These are phyloP conservation scores for Pichiaceae sp. DNA, from an alignment of 1,139 yeast species.

Conservation along the genomic window DNA sequence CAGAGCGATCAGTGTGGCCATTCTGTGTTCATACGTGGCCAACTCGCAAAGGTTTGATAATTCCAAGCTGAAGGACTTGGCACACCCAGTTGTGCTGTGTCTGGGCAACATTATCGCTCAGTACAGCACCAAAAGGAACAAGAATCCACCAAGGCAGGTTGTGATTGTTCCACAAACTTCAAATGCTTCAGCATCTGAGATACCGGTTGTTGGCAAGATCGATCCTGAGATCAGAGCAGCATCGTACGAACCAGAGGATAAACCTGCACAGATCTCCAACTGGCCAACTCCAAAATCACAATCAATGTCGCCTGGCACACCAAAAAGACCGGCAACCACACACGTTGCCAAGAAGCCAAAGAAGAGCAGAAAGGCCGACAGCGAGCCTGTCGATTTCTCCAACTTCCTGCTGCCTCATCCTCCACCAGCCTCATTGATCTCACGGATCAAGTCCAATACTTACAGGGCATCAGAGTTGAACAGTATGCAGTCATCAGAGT, in stretches of 20 bases:
- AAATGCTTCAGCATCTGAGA: neutral
- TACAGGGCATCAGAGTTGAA: no score
- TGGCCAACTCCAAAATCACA: neutral
- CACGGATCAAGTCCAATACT: slow-evolving; percentile 1
- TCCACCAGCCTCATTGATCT: slow-evolving; percentile 6
- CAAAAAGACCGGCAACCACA: neutral
- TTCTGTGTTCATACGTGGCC: slow-evolving; percentile 1
- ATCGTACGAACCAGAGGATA: neutral
- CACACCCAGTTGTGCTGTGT: slow-evolving; percentile 1
- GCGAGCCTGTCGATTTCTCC: slow-evolving; percentile 7
- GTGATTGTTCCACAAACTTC: neutral
- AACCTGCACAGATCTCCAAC: neutral
- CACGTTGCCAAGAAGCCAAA: slow-evolving; percentile 2
- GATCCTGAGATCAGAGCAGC: neutral
- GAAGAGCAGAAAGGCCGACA: slow-evolving; percentile 1
- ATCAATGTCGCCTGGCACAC: neutral
- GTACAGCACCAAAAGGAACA: neutral
- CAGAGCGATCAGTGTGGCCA: slow-evolving; percentile 3
- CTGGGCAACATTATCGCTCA: neutral
- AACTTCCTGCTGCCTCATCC: slow-evolving; percentile 11
- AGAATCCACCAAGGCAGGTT: neutral
- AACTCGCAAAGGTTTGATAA: neutral
- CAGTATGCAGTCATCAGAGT: neutral
- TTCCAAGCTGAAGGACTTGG: neutral
- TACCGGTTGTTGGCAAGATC: neutral